Base-by-base conservation (phyloP, 2,329 filamentous ascomycete genomes). In the Ceratocystiopsis brevicomis region DNA sequence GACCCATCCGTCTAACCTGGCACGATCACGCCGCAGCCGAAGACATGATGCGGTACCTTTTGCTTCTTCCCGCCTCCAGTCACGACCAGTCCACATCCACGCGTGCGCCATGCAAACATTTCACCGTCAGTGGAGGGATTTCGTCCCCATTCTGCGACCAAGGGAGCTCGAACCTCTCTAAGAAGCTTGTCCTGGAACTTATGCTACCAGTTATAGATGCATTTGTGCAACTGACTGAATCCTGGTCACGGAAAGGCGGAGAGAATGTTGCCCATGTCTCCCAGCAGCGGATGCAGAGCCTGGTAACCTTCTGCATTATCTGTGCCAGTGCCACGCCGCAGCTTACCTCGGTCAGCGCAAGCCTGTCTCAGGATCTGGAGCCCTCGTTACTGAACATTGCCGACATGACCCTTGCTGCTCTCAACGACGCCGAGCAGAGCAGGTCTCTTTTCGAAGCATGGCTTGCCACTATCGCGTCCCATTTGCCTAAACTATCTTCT, bases 201-300 rank as follows among this genome's bases (percentile, higher is more conserved):
- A 56, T 76, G 25, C 64, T 60, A 36, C 65, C 70, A 1, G 73
- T 72, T 48, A 36, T 73, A 1, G 63, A 67, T 39, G 68, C 72
- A 38, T 50, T 75, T 8, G 53, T 57, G 17, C 59, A 61, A 12
- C 47, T 73, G 36, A 65, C 65, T 42, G 57, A 60, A 15, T 61
- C 63, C 2, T 73, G 70, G 69, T 58, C 57, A 49, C 62, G 51
- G 53, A 59, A 50, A 17, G 53, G 57, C 25, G 52, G 53, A 19
- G 68, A 73, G 40, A 65, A 61, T 0, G 60, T 66, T 4, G 53
- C 54, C 2, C 68, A 71, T 44, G 59, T 74, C 13, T 73, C 71
- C 1, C 53, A 62, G 11, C 68, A 71, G 44, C 65, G 65, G 15
- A 63, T 73, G 41, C 66, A 68, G 40, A 73, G 69, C 49, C 57